Evolutionary conservation across 106 monocot genomes (phyloP), one percentile per base, ranked within the genome.

Genomic region (Phalaenopsis equestris): DNA sequence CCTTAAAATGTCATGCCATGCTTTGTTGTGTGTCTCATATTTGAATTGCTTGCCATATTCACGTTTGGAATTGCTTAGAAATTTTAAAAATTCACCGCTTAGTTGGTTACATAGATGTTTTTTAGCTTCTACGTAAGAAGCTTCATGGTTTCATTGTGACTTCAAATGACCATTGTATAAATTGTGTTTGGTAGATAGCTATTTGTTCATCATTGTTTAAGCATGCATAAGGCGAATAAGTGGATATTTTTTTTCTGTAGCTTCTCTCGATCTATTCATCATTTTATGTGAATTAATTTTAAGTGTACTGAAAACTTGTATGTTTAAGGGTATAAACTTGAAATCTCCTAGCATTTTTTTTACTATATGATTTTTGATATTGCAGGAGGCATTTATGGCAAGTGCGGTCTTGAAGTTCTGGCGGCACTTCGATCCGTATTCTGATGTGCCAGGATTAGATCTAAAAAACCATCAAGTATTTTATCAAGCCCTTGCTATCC

Each of bases 361-460:
- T 80, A 78, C 77, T 46, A 39, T 57, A 12, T 75, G 0, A 8
- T 37, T 49, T 49, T 16, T 78, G 76, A 41, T 79, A 19, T 64
- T 86, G 75, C 87, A 96, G 96, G 93, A 91, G 79, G 75, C 79
- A 75, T 96, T 96, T 81, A 87, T 83, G 77, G 82, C 39, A 42
- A 86, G 87, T 83, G 87, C 87, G 42, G 90, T 91, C 46, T 77
- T 82, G 41, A 88, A 85, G 81, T 88, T 93, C 73, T 93, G 96
- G 93, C 78, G 85, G 82, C 80, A 90, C 16, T 91, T 96, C 77
- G 76, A 90, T 83, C 52, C 84, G 75, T 87, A 80, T 74, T 77
- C 48, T 77, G 78, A 83, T 86, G 77, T 79, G 56, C 21, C 75
- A 42, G 55, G 65, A 42, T 24, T 78, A n/a, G 78, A 85, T 46